Evolutionary conservation across 2,329 filamentous ascomycete genomes (phyloP), one percentile per base, ranked within the genome.

Genomic region (Teratosphaeria nubilosa): DNA sequence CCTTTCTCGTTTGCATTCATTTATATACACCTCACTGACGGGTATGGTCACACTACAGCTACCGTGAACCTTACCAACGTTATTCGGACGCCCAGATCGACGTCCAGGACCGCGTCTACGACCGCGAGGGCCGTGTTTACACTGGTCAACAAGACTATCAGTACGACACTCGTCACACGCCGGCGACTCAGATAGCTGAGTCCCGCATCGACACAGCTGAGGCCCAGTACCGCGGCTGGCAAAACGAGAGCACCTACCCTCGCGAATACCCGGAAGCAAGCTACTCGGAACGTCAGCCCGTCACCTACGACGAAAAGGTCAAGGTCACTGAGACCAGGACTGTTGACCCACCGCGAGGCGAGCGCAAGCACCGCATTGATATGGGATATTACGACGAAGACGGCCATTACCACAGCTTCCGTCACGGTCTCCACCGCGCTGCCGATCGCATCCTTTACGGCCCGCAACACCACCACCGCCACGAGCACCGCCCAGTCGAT

Each of bases 381-480:
- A 88, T 88, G 86, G 86, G 86, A 80, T 88, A 87, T 79, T 87
- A 88, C 85, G 86, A 88, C 83, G 83, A 87, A 78, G 84, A 88
- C 74, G 86, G 85, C 72, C 81, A 87, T 68, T 87, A 88, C 77
- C 86, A 88, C 78, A 85, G 82, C 67, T 83, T 88, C 80, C 85
- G 86, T 76, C 84, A 86, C 75, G 85, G 85, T 73, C 78, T 87
- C 66, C 80, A 85, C 76, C 79, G 81, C 70, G 84, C 82, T 69
- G 84, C 82, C 69, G 85, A 87, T 71, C 79, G 80, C 68, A 77
- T 87, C 74, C 71, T 83, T 60, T 68, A 62, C 60, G 59, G 58
- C 56, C 41, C 54, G n/a, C 54, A 55, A 16, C 53, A 61, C 31
- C 69, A 74, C 68, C 65, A 71, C 58, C 41, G 53, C 53, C 30